Evolutionary conservation across 805 yeast species (phyloP).

Genomic region (Lachancea mirantina): DNA sequence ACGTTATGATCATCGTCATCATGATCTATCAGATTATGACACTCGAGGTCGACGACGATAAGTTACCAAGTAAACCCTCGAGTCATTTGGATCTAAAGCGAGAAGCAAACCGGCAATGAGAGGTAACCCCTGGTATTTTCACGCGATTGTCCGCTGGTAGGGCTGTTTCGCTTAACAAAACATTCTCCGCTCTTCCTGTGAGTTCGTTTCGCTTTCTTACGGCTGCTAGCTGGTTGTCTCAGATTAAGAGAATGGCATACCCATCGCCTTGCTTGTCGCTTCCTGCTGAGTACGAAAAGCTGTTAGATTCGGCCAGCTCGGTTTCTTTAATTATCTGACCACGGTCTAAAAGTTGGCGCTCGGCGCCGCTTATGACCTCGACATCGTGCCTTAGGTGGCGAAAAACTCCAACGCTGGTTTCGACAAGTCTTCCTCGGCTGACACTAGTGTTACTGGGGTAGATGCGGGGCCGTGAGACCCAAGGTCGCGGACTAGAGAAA

Average conservation of each 20-base stretch:
- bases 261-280: conserved; percentile 85
- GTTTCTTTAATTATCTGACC: conserved; percentile 63
- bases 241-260: conserved; percentile 52
- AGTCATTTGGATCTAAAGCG: too few species aligned
- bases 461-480: conserved; percentile 63
- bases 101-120: too few species aligned
- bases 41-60: too few species aligned
- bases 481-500: conserved; percentile 42
- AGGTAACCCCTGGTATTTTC: too few species aligned
- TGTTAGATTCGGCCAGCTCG: conserved; percentile 28
- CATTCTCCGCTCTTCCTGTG: too few species aligned
- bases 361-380: conserved; percentile 35
- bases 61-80: too few species aligned
- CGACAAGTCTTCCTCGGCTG: conserved; percentile 59
- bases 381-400: conserved; percentile 52
- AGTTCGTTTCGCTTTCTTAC: too few species aligned
- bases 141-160: too few species aligned
- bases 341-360: conserved; percentile 48
- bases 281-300: conserved; percentile 58
- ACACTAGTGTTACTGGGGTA: conserved; percentile 50
- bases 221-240: too few species aligned
- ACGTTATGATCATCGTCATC: too few species aligned
- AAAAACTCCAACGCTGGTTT: conserved; percentile 39
- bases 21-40: too few species aligned
- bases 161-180: too few species aligned